Evolutionary conservation across 2,329 filamentous ascomycete genomes (phyloP).

Genomic region (Neobulgaria alba): DNA sequence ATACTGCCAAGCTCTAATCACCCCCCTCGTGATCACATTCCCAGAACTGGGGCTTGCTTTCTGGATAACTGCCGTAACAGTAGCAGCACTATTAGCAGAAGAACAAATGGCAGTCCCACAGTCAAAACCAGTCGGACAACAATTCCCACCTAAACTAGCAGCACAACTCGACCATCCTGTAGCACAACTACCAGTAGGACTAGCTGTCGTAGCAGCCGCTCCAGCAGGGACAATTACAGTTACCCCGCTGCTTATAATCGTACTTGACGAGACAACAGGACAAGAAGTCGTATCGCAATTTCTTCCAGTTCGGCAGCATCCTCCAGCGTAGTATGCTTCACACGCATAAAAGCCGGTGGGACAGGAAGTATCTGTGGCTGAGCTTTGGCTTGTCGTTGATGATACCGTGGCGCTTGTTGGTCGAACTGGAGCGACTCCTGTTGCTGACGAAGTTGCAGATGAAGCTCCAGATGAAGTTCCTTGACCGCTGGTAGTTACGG

Average conservation of each 20-base stretch:
- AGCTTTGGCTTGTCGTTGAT: slow-evolving; percentile 18
- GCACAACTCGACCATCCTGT: slow-evolving; percentile 70
- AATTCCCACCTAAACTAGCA: slow-evolving; percentile 61
- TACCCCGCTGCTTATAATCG: slow-evolving; percentile 56
- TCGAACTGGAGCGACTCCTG: slow-evolving; percentile 38
- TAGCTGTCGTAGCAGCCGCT: slow-evolving; percentile 33
- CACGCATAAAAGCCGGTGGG: slow-evolving; percentile 92
- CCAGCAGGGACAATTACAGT: slow-evolving; percentile 61
- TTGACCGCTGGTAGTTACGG: slow-evolving; percentile 25
- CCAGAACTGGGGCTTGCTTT: slow-evolving; percentile 19
- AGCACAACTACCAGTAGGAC: slow-evolving; percentile 50
- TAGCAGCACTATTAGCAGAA: slow-evolving; percentile 41
- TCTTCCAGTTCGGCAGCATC: slow-evolving; percentile 82
- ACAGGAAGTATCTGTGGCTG: slow-evolving; percentile 42
- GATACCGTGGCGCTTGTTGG: slow-evolving; percentile 36
- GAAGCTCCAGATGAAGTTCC: slow-evolving; percentile 26
- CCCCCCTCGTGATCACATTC: not conserved
- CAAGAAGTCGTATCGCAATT: slow-evolving; percentile 79
- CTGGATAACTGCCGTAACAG: slow-evolving; percentile 35
- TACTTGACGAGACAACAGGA: slow-evolving; percentile 51
- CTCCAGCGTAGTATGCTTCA: slow-evolving; percentile 68
- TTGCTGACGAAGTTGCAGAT: slow-evolving; percentile 31
- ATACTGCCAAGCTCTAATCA: not conserved
- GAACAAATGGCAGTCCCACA: slow-evolving; percentile 70
- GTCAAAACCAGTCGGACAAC: slow-evolving; percentile 69